Base-by-base conservation (phyloP, 179 eudicot species). In the Corrigiola litoralis region DNA sequence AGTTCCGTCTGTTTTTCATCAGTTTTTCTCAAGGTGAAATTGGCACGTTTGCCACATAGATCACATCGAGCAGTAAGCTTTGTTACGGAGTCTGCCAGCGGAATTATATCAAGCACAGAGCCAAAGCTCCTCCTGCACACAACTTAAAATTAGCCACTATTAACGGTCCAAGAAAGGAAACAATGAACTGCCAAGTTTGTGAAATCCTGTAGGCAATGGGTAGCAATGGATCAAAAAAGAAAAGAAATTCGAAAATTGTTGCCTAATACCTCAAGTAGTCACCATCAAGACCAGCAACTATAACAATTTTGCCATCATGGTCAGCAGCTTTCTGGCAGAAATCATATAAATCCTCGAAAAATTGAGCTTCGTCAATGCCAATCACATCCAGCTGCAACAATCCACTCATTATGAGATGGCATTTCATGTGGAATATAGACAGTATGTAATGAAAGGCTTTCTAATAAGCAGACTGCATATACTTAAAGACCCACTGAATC, bases 361-460 rank as follows among this genome's bases (percentile, higher is more conserved):
- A 94, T 68, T 94, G 99, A 62, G 96, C 99, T 78, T 94, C 99
- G 65, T 94, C 99, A 58, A 94, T 94, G 32, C 96, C 97, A 56
- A 94, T 91, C 74, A 94, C 97, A 66, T 94, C 96, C 63, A 90
- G 51, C 97, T 94, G 88, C 74, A 72, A 57, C 32, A 61, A 20
- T 25, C 47, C 38, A 58, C 21, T n/a, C 48, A 34, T 34, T 36
- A 37, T 13, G 38, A 58, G 40, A 42, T 53, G 29, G 7, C 40
- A 13, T 38, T 4, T 61, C 12, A 6, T 29, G 13, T 56, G 28
- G 16, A 58, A 56, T 34, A 18, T 60, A 37, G 31, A 58, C 28
- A 3, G 36, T 42, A 60, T 1, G 4, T 49, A 16, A 24, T 8
- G 6, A 40, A 6, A 24, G 32, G 24, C 50, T n/a, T 27, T n/a